A percentile compares a stretch with the other conserved stretches of the same genome.
phyloP scores from a whole-genome alignment of 139 green algal genomes.

The Haematococcus lacustris region DNA sequence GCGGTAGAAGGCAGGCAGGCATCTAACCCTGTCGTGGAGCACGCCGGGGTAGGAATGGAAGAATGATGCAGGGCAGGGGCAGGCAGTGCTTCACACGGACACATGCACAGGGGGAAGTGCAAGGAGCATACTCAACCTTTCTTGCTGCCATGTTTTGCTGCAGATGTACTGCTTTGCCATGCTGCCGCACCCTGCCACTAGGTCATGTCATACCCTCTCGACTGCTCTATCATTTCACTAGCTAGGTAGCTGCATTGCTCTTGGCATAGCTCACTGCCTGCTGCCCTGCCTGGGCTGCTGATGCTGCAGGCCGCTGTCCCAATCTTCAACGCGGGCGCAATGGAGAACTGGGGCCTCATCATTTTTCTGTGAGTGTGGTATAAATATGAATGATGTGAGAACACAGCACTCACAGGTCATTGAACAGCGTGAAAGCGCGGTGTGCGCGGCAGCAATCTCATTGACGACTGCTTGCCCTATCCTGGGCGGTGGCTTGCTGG shows the following conservation, averaged over 20 bases:
- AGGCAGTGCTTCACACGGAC: too few relatives aligned
- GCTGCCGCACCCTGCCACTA: too few relatives aligned
- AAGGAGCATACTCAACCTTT: not conserved
- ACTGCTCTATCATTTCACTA: too few relatives aligned
- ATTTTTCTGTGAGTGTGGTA: slow-evolving; percentile 23
- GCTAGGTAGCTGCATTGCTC: too few relatives aligned
- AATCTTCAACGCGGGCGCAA: slow-evolving; percentile 82
- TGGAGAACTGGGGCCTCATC: slow-evolving; percentile 94
- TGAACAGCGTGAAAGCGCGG: not conserved
- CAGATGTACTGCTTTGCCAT: not conserved
- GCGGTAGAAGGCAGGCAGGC: too few relatives aligned
- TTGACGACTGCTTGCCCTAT: not conserved
- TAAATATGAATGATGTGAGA: not conserved
- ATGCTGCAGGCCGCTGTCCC: slow-evolving; percentile 73
- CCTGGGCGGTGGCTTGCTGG: not conserved
- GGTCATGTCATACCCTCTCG: too few relatives aligned
- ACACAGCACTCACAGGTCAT: not conserved
- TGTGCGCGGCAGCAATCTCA: not conserved
- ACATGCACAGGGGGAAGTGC: too few relatives aligned
- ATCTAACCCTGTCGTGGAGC: too few relatives aligned
- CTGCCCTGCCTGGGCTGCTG: too few relatives aligned
- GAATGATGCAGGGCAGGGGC: too few relatives aligned
- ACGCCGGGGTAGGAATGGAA: too few relatives aligned
- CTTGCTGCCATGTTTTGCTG: not conserved
- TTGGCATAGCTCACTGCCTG: too few relatives aligned